These are phyloP conservation scores for Eragrostis nindensis DNA, from an alignment of 176 grass and related monocot genomes.

Conservation along the genomic window DNA sequence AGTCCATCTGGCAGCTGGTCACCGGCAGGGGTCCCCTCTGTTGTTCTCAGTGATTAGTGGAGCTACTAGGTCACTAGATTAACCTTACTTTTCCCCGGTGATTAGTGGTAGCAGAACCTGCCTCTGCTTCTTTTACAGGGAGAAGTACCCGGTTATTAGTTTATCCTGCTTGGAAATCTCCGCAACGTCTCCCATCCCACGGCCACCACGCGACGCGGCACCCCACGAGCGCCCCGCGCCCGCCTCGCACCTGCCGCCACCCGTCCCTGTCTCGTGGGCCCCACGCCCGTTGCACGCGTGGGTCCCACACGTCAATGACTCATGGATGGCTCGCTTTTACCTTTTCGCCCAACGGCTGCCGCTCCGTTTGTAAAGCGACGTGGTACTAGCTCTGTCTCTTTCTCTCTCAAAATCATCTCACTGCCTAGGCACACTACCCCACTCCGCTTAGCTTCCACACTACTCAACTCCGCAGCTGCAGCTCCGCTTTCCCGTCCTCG, in stretches of 20 bases:
- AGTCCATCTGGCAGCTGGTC: background rate
- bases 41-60: background rate
- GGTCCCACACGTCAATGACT: background rate
- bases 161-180: background rate
- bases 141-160: too few relatives aligned
- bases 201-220: conserved; percentile 13
- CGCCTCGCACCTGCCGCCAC: background rate
- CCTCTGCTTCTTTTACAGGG: background rate
- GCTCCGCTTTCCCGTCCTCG: background rate
- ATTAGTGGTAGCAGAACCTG: background rate
- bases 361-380: conserved; percentile 55
- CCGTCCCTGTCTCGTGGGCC: background rate
- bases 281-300: accelerated
- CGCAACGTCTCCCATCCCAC: conserved; percentile 17
- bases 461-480: conserved; percentile 34
- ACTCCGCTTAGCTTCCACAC: conserved; percentile 46
- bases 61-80: background rate
- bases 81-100: background rate
- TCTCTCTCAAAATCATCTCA: conserved; percentile 40
- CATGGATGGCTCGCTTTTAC: background rate
- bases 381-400: conserved; percentile 25
- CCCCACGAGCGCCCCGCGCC: conserved; percentile 16
- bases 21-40: background rate
- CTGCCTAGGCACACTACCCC: background rate
- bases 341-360: conserved; percentile 21